These are phyloP conservation scores for Diaporthe velutina DNA, from an alignment of 2,329 filamentous ascomycete species.

Conservation along the genomic window DNA sequence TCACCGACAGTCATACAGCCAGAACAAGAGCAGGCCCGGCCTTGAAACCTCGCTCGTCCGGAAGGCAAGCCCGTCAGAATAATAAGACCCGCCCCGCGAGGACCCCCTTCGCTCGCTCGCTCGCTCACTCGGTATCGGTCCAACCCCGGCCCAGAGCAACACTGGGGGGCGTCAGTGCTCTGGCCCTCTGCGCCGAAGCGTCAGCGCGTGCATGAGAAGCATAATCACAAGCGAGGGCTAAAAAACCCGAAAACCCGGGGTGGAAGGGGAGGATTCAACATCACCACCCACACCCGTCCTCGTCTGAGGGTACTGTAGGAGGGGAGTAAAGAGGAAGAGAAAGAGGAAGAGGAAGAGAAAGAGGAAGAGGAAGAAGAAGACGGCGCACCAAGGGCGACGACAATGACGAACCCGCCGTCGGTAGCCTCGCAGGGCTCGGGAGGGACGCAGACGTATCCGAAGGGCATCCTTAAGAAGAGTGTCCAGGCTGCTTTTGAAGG, in stretches of 20 bases:
- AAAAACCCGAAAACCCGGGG: background rate
- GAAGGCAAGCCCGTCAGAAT: background rate
- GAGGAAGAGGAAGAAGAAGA: background rate
- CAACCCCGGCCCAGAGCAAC: background rate
- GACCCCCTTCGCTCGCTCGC: conserved; percentile 1
- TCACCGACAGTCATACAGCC: background rate
- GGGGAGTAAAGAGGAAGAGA: background rate
- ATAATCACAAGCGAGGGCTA: conserved; percentile 21
- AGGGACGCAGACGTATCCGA: conserved; percentile 32
- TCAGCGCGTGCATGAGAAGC: conserved; percentile 19
- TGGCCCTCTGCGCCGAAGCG: background rate
- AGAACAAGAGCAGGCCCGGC: background rate
- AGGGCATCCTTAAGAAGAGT: conserved; percentile 64
- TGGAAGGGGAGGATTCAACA: background rate
- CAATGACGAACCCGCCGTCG: conserved; percentile 67
- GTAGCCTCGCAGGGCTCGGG: conserved; percentile 44
- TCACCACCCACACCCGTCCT: background rate
- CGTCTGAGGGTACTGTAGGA: background rate
- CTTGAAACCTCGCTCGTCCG: conserved; percentile 21
- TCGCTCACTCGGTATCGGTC: conserved; percentile 28
- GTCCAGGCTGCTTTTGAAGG: conserved; percentile 73
- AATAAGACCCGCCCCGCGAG: background rate
- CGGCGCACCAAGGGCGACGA: conserved; percentile 41
- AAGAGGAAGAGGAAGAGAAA: background rate
- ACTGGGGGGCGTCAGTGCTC: conserved; percentile 13